Evolutionary conservation across 441 rosid species (phyloP).

Genomic region (Mallotus repandus): DNA sequence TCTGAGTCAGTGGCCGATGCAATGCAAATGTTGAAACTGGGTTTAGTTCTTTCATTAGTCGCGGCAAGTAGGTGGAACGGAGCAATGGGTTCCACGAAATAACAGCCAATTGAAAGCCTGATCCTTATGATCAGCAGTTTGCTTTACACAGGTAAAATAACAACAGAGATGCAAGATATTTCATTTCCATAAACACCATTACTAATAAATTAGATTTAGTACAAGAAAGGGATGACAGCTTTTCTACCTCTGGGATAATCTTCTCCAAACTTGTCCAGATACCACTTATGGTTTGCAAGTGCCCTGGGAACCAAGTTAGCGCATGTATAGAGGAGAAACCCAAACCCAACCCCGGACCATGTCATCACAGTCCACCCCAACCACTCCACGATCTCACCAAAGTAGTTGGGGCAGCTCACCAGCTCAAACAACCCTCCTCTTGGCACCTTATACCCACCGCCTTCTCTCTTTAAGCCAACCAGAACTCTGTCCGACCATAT

Average conservation of each 20-base stretch:
- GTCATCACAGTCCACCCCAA: constrained; percentile 84
- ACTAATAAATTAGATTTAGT: constrained; percentile 29
- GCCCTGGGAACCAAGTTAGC: constrained; percentile 80
- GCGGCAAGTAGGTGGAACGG: constrained; percentile 27
- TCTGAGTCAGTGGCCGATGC: no score
- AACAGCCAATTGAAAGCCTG: background rate
- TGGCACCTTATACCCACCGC: constrained; percentile 54
- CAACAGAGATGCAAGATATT: constrained; percentile 22
- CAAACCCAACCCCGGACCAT: constrained; percentile 81
- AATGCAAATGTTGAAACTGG: background rate
- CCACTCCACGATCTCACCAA: constrained; percentile 89
- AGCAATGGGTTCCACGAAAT: background rate
- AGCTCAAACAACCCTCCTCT: constrained; percentile 58
- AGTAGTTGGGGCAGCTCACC: constrained; percentile 82
- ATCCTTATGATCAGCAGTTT: background rate
- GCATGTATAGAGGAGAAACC: constrained; percentile 66
- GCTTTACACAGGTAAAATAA: constrained; percentile 44
- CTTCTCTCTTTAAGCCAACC: constrained; percentile 53
- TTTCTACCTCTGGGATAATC: constrained; percentile 67
- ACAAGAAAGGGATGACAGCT: constrained; percentile 73
- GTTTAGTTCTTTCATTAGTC: constrained; percentile 13
- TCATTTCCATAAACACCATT: constrained; percentile 18
- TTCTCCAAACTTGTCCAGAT: constrained; percentile 64
- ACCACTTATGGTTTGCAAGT: constrained; percentile 62
- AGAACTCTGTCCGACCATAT: constrained; percentile 57